phyloP scores from a whole-genome alignment of 192 early-diverging fungal species.

The Pilaira anomala region DNA sequence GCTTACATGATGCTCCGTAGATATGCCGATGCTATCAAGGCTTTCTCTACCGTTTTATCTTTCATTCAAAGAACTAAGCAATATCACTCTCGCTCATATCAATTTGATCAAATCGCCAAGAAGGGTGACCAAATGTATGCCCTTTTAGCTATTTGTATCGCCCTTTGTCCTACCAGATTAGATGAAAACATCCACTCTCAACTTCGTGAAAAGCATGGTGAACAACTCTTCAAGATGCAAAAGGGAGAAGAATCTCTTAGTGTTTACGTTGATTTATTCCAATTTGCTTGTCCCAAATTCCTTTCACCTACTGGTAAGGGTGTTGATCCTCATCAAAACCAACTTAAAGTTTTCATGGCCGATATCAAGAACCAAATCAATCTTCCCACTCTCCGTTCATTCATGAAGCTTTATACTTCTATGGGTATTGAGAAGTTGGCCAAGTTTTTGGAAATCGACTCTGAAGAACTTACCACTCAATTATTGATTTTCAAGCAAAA shows the following conservation, averaged over 20 bases:
- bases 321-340: slow-evolving; percentile 68
- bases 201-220: slow-evolving; percentile 90
- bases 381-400: slow-evolving; percentile 86
- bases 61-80: slow-evolving; percentile 91
- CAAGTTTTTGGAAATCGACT: slow-evolving; percentile 80
- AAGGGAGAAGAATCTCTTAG: slow-evolving; percentile 78
- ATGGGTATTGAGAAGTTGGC: slow-evolving; percentile 87
- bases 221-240: slow-evolving; percentile 86
- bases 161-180: slow-evolving; percentile 87
- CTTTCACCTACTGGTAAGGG: slow-evolving; percentile 74
- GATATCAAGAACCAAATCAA: slow-evolving; percentile 85
- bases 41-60: slow-evolving; percentile 85
- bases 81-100: slow-evolving; percentile 89
- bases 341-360: slow-evolving; percentile 80
- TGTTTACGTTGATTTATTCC: slow-evolving; percentile 87
- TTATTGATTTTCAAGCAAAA: slow-evolving; percentile 93
- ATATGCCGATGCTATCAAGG: slow-evolving; percentile 92
- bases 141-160: slow-evolving; percentile 83
- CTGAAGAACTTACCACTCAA: slow-evolving; percentile 79
- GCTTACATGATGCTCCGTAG: slow-evolving; percentile 98
- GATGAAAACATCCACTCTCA: slow-evolving; percentile 90
- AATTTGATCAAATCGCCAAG: slow-evolving; percentile 87
- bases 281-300: slow-evolving; percentile 92
- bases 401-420: slow-evolving; percentile 94
- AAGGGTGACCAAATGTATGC: slow-evolving; percentile 97